Evolutionary conservation across 163 green algal genomes (phyloP), one percentile per base, ranked within the genome.

Genomic region (Coccomyxa subellipsoidea): DNA sequence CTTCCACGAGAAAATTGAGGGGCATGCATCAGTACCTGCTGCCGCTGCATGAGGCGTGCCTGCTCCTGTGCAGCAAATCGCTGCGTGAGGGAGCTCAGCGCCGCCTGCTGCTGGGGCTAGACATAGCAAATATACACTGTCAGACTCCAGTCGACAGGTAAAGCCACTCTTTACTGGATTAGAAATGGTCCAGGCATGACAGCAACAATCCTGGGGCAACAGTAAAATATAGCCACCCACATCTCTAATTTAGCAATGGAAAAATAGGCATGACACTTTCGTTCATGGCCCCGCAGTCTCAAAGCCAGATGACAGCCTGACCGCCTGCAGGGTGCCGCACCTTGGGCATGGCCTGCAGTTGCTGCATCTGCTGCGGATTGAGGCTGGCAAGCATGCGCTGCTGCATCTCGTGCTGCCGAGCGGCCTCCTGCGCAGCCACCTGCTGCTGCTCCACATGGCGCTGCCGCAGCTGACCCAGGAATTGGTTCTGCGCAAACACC

Each of bases 371-470:
- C 70, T 77, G 70, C 10, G 66, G 29, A 23, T 3, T 73, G 21
- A 73, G 66, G 27, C 18, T 73, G 66, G 66, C 66, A 27, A 73
- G 66, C 66, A 73, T 73, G 66, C 66, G 66, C 66, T 73, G 66
- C 66, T 73, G 66, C 66, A 73, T 0, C 27, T 73, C 66, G 29
- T 73, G 66, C 66, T 73, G 66, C 66, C 66, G 66, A 73, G 27
- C 29, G 27, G 70, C 70, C 32, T 77, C 32, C 27, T 27, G 32
- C 27, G 70, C 70, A 34, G 70, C 70, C 18, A 31, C 32, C 70
- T 77, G 70, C 70, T 77, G 70, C 32, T 73, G 66, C 66, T 34
- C 70, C 70, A 77, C 40, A 10, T 77, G 70, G 32, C 32, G 31
- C 32, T 77, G 32, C 70, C 70, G 70, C 70, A 77, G 70, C 18